A percentile compares a stretch with the other conserved stretches of the same genome.
Conservation (phyloP, 1,284 basidiomycete species). For the Pseudozyma tsukubaensis region DNA sequence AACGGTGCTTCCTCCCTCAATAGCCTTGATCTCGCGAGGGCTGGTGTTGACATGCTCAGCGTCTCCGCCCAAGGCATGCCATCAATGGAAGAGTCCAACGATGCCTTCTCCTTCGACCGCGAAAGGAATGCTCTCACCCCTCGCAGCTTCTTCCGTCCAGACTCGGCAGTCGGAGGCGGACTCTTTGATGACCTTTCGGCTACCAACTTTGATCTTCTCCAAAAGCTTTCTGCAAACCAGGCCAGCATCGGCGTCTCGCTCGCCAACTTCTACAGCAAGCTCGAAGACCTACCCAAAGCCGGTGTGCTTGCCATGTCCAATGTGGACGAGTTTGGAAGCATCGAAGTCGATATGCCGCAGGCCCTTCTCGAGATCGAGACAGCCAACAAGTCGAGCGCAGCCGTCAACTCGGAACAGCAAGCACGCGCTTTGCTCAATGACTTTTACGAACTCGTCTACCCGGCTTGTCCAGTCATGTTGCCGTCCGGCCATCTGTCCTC, state of each 20-base stretch:
- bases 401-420: conserved; percentile 54
- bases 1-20: conserved; percentile 2
- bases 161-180: conserved; percentile 24
- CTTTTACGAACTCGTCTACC: conserved; percentile 62
- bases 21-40: conserved; percentile 14
- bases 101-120: conserved; percentile 38
- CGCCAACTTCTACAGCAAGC: conserved; percentile 52
- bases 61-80: conserved; percentile 10
- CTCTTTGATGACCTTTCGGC: conserved; percentile 51
- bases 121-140: conserved; percentile 34
- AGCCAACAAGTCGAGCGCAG: conserved; percentile 42
- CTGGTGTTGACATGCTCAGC: conserved; percentile 9
- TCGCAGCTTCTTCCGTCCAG: conserved; percentile 35
- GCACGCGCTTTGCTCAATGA: conserved; percentile 45
- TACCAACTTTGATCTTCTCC: conserved; percentile 57
- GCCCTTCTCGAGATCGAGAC: conserved; percentile 40
- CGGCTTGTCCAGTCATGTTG: conserved; percentile 56
- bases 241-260: conserved; percentile 27
- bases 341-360: conserved; percentile 42
- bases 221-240: conserved; percentile 46
- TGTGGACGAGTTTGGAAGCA: conserved; percentile 32
- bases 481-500: conserved; percentile 59
- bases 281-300: conserved; percentile 61
- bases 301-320: conserved; percentile 34
- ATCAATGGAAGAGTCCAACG: conserved; percentile 15